Evolutionary conservation across 768 basidiomycete species (phyloP).

Genomic region (Filobasidium floriforme): DNA sequence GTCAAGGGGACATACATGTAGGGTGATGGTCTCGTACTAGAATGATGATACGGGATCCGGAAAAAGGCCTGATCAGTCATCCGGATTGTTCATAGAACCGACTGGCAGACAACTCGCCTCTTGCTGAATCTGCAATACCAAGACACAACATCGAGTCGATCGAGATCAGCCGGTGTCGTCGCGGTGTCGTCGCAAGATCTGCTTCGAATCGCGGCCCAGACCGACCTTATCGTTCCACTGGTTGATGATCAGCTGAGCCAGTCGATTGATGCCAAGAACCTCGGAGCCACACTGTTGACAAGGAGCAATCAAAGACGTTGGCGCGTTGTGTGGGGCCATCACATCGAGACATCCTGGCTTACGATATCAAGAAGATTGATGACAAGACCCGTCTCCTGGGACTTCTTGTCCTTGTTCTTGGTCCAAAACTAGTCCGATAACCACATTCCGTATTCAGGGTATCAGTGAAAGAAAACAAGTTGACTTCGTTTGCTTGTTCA

Average conservation of each 20-base stretch:
- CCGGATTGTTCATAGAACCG: neutral
- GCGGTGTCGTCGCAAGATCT: neutral
- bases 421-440: neutral
- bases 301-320: neutral
- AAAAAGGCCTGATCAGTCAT: neutral
- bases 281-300: neutral
- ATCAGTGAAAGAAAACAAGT: too few species aligned
- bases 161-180: neutral
- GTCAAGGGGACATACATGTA: neutral
- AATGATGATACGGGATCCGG: neutral
- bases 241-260: neutral
- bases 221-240: neutral
- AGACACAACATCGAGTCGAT: neutral
- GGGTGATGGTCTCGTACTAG: neutral
- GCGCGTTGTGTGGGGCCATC: too few species aligned
- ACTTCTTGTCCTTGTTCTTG: neutral
- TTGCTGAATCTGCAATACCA: neutral
- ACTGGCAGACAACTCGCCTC: neutral
- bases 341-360: neutral
- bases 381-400: neutral
- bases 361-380: neutral
- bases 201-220: neutral
- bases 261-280: neutral
- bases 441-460: neutral
- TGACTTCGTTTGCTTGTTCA: neutral